Evolutionary conservation across 768 basidiomycete species (phyloP), one percentile per base, ranked within the genome.

Genomic region (Tephrocybe sp.): DNA sequence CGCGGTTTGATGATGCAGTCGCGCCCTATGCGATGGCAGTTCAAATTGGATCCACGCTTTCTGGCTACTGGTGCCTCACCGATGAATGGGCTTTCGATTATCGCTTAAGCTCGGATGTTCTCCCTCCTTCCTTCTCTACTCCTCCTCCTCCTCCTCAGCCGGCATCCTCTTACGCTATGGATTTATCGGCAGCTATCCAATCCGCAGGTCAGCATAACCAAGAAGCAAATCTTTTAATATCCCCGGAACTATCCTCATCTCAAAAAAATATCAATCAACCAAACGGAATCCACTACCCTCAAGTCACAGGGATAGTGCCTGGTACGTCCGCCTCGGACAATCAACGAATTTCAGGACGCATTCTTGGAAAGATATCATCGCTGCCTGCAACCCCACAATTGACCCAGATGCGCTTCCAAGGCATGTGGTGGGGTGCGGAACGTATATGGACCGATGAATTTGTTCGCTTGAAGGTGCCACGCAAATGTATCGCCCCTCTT

Each of bases 381-480:
- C 40, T 57, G 40, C 22, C 39, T 29, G 41, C 22, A n/a, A 45
- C 56, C 40, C 39, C 59, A 18, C 45, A 52, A 7, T 31, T 39
- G 38, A 68, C 66, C 0, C 85, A 88, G 59, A 76, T 68, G 42
- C 72, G 82, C 34, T 91, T 82, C 61, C 88, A 91, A 60, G 89
- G 89, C 1, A 61, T 94, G 7, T 95, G 91, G 91, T 89, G 88
- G 86, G 93, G 93, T 7, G 81, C 84, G 1, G 92, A 94, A 60
- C 78, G 89, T 24, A 88, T 94, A 45, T 95, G 92, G 91, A 71
- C 77, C 4, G 88, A 87, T 50, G 92, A 95, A 54, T 77, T 94
- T 47, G 79, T 94, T 30, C 80, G 92, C 19, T 72, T 95, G 42
- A 89, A 89, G 58, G 65, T 86, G 21, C 77, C 83, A 1, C 77